A percentile compares a stretch with the other conserved stretches of the same genome.
Evolutionary conservation across 139 green algal genomes (phyloP).

Genomic region (Haematococcus lacustris): DNA sequence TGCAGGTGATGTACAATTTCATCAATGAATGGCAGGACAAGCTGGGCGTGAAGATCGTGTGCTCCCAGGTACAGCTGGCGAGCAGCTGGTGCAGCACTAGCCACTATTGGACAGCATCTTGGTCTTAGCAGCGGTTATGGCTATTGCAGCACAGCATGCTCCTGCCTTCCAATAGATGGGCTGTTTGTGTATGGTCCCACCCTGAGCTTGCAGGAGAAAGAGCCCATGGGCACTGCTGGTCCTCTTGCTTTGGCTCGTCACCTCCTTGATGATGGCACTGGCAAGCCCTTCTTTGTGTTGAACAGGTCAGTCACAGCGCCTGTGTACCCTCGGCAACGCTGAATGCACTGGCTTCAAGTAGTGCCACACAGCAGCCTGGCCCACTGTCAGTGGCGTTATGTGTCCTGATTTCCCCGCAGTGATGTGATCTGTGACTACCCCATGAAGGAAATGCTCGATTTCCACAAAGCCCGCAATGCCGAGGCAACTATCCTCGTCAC

Average conservation of each 20-base stretch:
- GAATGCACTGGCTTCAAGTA: too few species aligned
- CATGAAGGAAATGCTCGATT: conserved; percentile 77
- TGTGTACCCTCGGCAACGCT: too few species aligned
- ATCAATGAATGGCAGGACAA: conserved; percentile 92
- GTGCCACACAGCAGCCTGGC: too few species aligned
- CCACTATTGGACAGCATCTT: too few species aligned
- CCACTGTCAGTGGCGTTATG: too few species aligned
- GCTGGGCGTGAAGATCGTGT: conserved; percentile 91
- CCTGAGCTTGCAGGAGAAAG: conserved; percentile 83
- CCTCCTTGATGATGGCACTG: conserved; percentile 79
- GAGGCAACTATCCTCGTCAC: conserved; percentile 95
- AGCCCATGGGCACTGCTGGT: conserved; percentile 96
- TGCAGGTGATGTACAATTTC: conserved; percentile 90
- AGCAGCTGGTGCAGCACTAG: too few species aligned
- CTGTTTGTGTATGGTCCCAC: too few species aligned
- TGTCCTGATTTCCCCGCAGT: conserved; percentile 40
- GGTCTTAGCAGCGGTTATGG: not conserved
- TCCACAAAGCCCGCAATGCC: conserved; percentile 67
- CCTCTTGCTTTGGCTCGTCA: conserved; percentile 83
- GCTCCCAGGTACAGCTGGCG: conserved; percentile 77
- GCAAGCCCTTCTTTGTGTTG: conserved; percentile 93
- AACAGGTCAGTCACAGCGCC: conserved; percentile 85
- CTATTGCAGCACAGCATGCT: not conserved
- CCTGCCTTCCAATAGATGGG: too few species aligned
- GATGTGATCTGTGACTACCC: conserved; percentile 97